phyloP scores from a whole-genome alignment of 192 early-diverging fungal species.

The Podila epicladia region DNA sequence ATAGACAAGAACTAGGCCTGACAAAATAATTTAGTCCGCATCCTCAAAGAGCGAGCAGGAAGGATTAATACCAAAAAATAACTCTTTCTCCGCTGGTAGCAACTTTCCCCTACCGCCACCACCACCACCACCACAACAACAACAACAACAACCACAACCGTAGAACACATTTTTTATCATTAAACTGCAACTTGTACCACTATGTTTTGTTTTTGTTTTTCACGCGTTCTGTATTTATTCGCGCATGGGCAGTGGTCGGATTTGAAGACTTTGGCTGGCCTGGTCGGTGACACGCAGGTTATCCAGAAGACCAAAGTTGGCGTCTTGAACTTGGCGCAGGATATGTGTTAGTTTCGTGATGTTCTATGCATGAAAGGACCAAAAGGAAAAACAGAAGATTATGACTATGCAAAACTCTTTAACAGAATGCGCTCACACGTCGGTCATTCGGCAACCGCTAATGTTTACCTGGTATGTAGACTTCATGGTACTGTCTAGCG shows the following conservation, averaged over 20 bases:
- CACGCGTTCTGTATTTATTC: background rate
- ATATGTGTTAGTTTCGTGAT: slow-evolving; percentile 16
- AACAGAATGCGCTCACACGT: too few relatives aligned
- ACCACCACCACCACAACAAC: too few relatives aligned
- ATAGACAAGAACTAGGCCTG: background rate
- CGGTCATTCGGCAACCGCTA: background rate
- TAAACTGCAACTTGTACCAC: too few relatives aligned
- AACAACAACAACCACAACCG: too few relatives aligned
- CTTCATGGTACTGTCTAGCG: slow-evolving; percentile 26
- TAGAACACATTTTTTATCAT: too few relatives aligned
- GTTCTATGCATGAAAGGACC: slow-evolving; percentile 12
- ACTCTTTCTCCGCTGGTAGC: too few relatives aligned
- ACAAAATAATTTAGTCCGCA: too few relatives aligned
- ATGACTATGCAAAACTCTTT: too few relatives aligned
- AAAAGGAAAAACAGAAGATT: too few relatives aligned
- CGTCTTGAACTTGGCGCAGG: slow-evolving; percentile 34
- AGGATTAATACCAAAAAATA: too few relatives aligned
- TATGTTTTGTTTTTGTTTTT: background rate
- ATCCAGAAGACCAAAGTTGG: slow-evolving; percentile 33
- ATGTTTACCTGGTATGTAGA: slow-evolving; percentile 31
- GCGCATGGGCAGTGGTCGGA: slow-evolving; percentile 2
- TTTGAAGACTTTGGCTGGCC: slow-evolving; percentile 20
- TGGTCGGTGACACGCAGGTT: slow-evolving; percentile 41
- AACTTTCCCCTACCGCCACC: too few relatives aligned
- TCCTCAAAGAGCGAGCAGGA: too few relatives aligned